phyloP scores from a whole-genome alignment of 2,329 filamentous ascomycete species.

The Ophiostoma piceae region DNA sequence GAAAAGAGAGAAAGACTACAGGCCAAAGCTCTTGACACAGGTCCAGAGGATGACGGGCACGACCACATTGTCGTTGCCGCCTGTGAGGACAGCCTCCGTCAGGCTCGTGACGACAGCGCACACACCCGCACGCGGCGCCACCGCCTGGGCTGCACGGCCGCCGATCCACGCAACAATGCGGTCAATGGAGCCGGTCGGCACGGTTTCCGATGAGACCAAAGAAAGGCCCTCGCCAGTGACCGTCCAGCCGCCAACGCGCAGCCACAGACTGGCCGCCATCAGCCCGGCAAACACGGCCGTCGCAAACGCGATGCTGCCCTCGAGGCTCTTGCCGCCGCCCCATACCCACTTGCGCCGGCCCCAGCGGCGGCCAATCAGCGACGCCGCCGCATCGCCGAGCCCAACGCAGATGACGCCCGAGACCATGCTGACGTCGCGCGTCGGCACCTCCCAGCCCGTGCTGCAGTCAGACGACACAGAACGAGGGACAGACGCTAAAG shows the following conservation, averaged over 20 bases:
- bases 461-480: slow-evolving; percentile 16
- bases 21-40: slow-evolving; percentile 70
- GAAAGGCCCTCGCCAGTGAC: slow-evolving; percentile 49
- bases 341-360: slow-evolving; percentile 90
- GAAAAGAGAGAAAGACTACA: slow-evolving; percentile 37
- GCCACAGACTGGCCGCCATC: slow-evolving; percentile 64
- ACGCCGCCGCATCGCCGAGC: slow-evolving; percentile 89
- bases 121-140: slow-evolving; percentile 62
- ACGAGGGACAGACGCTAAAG: slow-evolving; percentile 64
- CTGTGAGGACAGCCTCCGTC: slow-evolving; percentile 91
- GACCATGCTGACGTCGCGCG: slow-evolving; percentile 80
- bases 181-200: slow-evolving; percentile 16
- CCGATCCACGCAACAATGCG: slow-evolving; percentile 26
- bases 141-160: slow-evolving; percentile 40
- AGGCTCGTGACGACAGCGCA: slow-evolving; percentile 79
- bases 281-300: slow-evolving; percentile 72
- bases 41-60: slow-evolving; percentile 92
- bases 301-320: slow-evolving; percentile 79
- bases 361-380: slow-evolving; percentile 78
- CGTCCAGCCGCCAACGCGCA: slow-evolving; percentile 71
- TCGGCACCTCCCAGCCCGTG: slow-evolving; percentile 62
- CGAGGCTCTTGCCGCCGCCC: slow-evolving; percentile 92
- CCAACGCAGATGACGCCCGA: slow-evolving; percentile 91
- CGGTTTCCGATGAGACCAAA: not conserved
- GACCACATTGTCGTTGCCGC: slow-evolving; percentile 97